Conservation (phyloP, 345 rosid genomes). For the Euphorbia pulcherrima region DNA sequence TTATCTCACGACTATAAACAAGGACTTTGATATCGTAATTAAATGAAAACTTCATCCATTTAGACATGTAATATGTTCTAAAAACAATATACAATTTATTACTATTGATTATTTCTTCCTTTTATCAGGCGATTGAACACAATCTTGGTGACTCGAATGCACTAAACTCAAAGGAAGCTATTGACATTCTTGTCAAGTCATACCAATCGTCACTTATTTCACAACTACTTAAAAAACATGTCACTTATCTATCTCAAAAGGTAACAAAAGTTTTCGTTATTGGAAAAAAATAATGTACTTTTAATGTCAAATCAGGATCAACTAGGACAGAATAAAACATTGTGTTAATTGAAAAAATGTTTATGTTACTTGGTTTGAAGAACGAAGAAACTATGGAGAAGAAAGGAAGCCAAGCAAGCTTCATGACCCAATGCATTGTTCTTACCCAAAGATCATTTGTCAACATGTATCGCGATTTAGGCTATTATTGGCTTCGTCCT, state of each 20-base stretch:
- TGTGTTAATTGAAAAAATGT: no score
- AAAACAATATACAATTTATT: no score
- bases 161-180: constrained; percentile 2
- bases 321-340: no score
- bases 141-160: background rate
- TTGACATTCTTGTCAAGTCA: constrained; percentile 7
- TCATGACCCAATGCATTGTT: constrained; percentile 32
- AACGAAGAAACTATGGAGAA: constrained; percentile 22
- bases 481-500: constrained; percentile 62
- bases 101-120: background rate
- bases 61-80: no score
- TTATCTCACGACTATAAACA: constrained; percentile 10
- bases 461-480: constrained; percentile 62
- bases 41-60: no score
- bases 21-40: constrained; percentile 12
- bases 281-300: background rate
- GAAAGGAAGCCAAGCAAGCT: constrained; percentile 40
- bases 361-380: constrained; percentile 17
- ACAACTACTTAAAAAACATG: background rate
- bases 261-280: no score
- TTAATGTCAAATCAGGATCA: no score
- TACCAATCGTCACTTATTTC: constrained; percentile 13
- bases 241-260: background rate
- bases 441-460: constrained; percentile 44
- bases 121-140: constrained; percentile 9